Percentiles rank a stretch among this genome's conserved stretches.
Conservation (phyloP, 2,329 filamentous ascomycete genomes). For the Coniochaeta pulveracea region DNA sequence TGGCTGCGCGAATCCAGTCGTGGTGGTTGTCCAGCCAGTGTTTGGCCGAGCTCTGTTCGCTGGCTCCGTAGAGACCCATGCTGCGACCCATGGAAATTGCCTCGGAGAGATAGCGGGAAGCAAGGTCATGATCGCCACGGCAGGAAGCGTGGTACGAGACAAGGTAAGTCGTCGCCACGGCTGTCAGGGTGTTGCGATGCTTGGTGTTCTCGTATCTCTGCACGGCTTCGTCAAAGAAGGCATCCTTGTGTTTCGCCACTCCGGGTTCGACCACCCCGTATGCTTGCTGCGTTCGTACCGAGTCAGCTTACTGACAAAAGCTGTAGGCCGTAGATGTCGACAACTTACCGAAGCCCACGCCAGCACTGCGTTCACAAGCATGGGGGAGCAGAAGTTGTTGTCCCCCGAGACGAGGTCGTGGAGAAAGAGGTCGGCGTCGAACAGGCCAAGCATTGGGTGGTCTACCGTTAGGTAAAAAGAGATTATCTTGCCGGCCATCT, state of each 20-base stretch:
- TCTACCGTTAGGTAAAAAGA: conserved; percentile 9
- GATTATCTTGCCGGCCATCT: conserved; percentile 7
- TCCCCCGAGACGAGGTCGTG: background rate
- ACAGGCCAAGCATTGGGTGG: conserved; percentile 6
- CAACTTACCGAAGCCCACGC: background rate
- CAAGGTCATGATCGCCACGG: background rate
- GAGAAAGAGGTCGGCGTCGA: conserved; percentile 7
- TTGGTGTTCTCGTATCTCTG: background rate
- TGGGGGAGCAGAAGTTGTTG: conserved; percentile 2
- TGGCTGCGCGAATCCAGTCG: conserved; percentile 1
- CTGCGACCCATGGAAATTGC: background rate
- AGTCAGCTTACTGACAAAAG: no score
- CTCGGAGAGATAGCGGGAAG: background rate
- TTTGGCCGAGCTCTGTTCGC: background rate
- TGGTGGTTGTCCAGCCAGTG: conserved; percentile 1
- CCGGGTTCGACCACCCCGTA: background rate
- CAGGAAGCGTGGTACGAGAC: background rate
- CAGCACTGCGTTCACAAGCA: background rate
- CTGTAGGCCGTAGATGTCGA: background rate
- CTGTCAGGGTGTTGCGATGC: conserved; percentile 1
- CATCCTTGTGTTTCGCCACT: background rate
- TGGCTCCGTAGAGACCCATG: conserved; percentile 1
- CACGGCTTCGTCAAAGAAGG: conserved; percentile 1
- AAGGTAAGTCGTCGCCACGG: background rate
- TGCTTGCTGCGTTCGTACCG: background rate